Evolutionary conservation across 345 rosid species (phyloP), one percentile per base, ranked within the genome.

Genomic region (Sisymbrium irio): DNA sequence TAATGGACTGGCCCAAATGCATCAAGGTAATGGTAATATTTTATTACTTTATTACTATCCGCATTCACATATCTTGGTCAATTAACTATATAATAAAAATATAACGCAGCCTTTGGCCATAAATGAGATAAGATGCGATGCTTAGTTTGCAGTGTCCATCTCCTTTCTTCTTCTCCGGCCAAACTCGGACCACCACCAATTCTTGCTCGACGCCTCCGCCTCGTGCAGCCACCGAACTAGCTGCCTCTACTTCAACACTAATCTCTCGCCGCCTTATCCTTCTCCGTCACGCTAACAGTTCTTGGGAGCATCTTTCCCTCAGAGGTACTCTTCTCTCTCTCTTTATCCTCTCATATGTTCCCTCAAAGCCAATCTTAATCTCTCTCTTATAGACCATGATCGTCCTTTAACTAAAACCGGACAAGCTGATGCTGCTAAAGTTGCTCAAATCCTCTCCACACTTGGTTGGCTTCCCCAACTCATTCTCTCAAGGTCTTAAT

Each of bases 261-360:
- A 76, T 79, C 39, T 58, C 82, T 75, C 97, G 98, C 47, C 97
- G 97, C 36, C 96, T 94, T 69, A 86, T 94, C 73, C 86, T 91
- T 54, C 97, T 89, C 57, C 97, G 98, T 62, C 98, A 94, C 47
- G 98, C 98, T 45, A 64, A 94, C 82, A 94, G 97, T 71, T 94
- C 97, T 57, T 88, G 93, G 96, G 83, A 83, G 12, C 64, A 85
- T 75, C 77, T 86, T 61, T 79, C 95, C 22, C 76, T 89, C 17
- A 86, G 87, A 83, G 98, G 97, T 89, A 20, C 53, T 6, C 14
- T 60, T 66, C 28, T 19, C 39, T 51, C 53, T 22, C 57, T 39
- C 42, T 20, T 27, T 18, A 12, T 13, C n/a, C 4, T 40, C 53
- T 60, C 4, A 0, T 7, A 1, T 13, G 30, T 6, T 12, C 7